These are phyloP conservation scores for Podospora didyma DNA, from an alignment of 495 filamentous ascomycete genomes.

Conservation along the genomic window DNA sequence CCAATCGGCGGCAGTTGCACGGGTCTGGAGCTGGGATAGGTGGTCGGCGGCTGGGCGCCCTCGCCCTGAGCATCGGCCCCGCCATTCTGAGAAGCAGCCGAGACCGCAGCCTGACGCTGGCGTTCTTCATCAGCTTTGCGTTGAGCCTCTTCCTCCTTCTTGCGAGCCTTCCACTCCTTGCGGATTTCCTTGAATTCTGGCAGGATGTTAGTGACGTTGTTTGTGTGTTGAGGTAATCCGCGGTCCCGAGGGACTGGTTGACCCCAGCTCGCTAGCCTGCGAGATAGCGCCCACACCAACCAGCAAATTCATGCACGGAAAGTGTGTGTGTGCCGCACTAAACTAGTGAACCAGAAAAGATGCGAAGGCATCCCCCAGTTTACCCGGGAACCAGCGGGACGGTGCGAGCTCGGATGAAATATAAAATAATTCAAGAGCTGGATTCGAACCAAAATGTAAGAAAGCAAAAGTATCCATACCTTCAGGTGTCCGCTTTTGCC, in stretches of 20 bases:
- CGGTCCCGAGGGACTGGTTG: constrained; percentile 10
- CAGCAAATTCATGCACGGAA: constrained; percentile 9
- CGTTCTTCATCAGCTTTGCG: constrained; percentile 92
- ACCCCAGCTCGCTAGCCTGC: constrained; percentile 14
- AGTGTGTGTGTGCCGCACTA: constrained; percentile 11
- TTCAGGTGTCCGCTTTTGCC: constrained; percentile 89
- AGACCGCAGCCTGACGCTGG: constrained; percentile 61
- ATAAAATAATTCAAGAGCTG: neutral
- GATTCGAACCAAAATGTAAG: too few relatives aligned
- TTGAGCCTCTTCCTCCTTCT: constrained; percentile 93
- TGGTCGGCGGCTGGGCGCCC: constrained; percentile 54
- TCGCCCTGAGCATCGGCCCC: constrained; percentile 51
- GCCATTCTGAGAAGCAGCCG: constrained; percentile 46
- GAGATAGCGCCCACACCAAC: constrained; percentile 13
- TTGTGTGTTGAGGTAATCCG: neutral
- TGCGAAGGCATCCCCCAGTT: neutral
- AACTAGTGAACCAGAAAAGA: constrained; percentile 12
- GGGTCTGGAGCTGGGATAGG: constrained; percentile 57
- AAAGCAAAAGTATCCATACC: constrained; percentile 54
- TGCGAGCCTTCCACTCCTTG: constrained; percentile 97
- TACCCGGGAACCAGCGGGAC: constrained; percentile 2
- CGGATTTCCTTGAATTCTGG: constrained; percentile 98
- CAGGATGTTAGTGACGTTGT: constrained; percentile 27
- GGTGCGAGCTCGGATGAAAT: neutral
- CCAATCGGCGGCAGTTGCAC: constrained; percentile 83